Evolutionary conservation across 768 basidiomycete genomes (phyloP).

Genomic region (Tylopilus sp.): DNA sequence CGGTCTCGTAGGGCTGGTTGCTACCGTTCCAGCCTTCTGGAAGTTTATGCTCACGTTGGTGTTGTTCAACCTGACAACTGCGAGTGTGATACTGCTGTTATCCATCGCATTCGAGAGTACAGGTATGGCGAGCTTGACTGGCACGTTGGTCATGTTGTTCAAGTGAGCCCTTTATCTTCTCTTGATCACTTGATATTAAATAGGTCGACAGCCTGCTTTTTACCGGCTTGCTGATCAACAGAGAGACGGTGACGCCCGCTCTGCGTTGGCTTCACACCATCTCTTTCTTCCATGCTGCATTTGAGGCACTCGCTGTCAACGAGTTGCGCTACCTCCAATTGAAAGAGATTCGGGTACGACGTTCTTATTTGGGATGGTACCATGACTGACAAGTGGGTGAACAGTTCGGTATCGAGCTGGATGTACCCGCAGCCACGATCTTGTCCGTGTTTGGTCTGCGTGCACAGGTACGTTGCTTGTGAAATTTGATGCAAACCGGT

Average conservation of each 20-base stretch:
- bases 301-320: constrained; percentile 96
- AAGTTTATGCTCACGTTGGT: constrained; percentile 97
- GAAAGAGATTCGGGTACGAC: constrained; percentile 79
- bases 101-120: constrained; percentile 86
- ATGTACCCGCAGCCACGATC: constrained; percentile 94
- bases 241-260: constrained; percentile 69
- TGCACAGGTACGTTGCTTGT: constrained; percentile 59
- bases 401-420: constrained; percentile 94
- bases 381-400: constrained; percentile 5
- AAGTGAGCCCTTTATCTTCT: constrained; percentile 59
- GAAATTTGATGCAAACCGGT: not conserved
- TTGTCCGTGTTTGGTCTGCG: constrained; percentile 90
- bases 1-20: constrained; percentile 90
- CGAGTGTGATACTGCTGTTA: constrained; percentile 85
- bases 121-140: constrained; percentile 89
- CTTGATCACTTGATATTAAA: constrained; percentile 7
- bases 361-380: not conserved
- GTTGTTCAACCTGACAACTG: constrained; percentile 94
- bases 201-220: constrained; percentile 70
- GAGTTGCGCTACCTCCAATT: constrained; percentile 92
- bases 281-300: constrained; percentile 99
- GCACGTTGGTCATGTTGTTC: constrained; percentile 95
- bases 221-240: constrained; percentile 93
- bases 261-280: constrained; percentile 86
- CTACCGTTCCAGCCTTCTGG: constrained; percentile 89